These are phyloP conservation scores for Angomonas desouzai DNA, from an alignment of 208 protist genomes.

Conservation along the genomic window DNA sequence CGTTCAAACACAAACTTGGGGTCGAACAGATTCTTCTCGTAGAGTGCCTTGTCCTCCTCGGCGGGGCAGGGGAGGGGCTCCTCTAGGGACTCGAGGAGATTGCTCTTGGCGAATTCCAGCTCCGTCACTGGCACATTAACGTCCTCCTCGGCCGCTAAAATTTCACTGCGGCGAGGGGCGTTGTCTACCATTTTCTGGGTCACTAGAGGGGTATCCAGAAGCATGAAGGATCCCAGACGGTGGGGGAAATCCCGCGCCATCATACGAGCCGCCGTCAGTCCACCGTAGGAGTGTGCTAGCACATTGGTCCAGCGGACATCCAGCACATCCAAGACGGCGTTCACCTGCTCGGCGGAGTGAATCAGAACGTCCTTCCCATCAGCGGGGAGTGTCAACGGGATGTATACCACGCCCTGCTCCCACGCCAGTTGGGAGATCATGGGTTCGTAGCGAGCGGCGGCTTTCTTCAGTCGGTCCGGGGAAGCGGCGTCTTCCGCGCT, in stretches of 20 bases:
- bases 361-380: conserved; percentile 42
- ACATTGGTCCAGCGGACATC: conserved; percentile 79
- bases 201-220: conserved; percentile 74
- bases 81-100: conserved; percentile 44
- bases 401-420: conserved; percentile 71
- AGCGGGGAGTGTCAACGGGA: conserved; percentile 42
- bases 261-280: conserved; percentile 74
- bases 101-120: conserved; percentile 58
- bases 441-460: conserved; percentile 50
- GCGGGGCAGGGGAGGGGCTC: conserved; percentile 34
- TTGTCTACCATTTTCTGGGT: conserved; percentile 57
- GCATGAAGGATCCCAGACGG: conserved; percentile 61
- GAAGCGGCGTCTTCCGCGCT: conserved; percentile 13
- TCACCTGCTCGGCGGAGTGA: conserved; percentile 55
- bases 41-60: conserved; percentile 42
- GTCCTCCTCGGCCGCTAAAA: conserved; percentile 60
- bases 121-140: conserved; percentile 68
- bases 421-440: conserved; percentile 59
- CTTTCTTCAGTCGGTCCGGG: conserved; percentile 15
- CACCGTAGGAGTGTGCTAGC: conserved; percentile 70
- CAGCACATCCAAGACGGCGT: conserved; percentile 72
- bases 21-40: conserved; percentile 54
- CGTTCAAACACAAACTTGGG: conserved; percentile 25
- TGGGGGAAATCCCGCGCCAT: conserved; percentile 55
- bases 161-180: conserved; percentile 44